These are phyloP conservation scores for Trypanosoma brucei DNA, from an alignment of 208 protist genomes.

Conservation along the genomic window DNA sequence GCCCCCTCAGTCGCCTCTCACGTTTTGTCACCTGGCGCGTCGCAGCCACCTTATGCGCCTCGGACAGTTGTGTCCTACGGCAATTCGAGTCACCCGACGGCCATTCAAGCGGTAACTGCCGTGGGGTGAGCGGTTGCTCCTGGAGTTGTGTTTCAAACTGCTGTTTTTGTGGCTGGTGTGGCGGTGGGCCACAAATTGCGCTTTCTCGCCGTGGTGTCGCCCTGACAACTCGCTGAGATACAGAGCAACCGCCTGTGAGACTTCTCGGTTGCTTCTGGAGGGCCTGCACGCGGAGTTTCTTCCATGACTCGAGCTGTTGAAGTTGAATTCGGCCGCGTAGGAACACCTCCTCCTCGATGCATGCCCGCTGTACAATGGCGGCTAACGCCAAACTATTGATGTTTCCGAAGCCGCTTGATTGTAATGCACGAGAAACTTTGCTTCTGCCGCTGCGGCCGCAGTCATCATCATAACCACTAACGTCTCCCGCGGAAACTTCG, in stretches of 20 bases:
- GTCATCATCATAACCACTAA: background rate
- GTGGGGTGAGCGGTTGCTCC: too few relatives aligned
- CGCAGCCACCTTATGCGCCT: slow-evolving; percentile 27
- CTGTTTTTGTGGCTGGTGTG: too few relatives aligned
- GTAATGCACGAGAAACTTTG: background rate
- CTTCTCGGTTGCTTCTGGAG: background rate
- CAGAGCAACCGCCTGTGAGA: background rate
- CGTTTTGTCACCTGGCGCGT: slow-evolving; percentile 15
- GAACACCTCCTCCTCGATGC: slow-evolving; percentile 21
- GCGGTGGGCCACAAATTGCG: too few relatives aligned
- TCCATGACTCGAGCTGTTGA: slow-evolving; percentile 26
- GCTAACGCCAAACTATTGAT: background rate
- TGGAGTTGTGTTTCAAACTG: too few relatives aligned
- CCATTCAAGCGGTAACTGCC: too few relatives aligned
- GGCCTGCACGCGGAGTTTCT: slow-evolving; percentile 26
- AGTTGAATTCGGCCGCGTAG: slow-evolving; percentile 19
- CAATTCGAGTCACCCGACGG: background rate
- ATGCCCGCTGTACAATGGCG: slow-evolving; percentile 6
- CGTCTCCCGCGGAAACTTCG: too few relatives aligned
- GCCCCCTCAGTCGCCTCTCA: slow-evolving; percentile 15
- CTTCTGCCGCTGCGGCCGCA: background rate
- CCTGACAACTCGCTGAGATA: background rate
- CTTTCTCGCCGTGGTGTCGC: background rate
- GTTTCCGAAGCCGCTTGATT: background rate
- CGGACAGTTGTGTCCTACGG: slow-evolving; percentile 24